Evolutionary conservation across 768 basidiomycete species (phyloP).

Genomic region (Agrocybe chaxingu): DNA sequence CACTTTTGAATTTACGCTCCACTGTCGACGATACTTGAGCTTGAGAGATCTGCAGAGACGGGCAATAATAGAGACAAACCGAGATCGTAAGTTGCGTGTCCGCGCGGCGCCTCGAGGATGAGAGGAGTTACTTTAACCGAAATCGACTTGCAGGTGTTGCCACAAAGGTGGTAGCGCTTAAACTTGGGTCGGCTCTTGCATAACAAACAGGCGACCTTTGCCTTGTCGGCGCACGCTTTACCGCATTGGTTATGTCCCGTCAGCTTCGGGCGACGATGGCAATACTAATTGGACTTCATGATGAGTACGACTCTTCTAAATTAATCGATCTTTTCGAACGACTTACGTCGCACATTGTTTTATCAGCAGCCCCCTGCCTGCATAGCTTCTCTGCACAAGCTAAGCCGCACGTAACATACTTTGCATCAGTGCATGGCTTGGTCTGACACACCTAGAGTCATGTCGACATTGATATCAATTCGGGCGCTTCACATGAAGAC

Average conservation of each 20-base stretch:
- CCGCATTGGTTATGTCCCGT: conserved; percentile 22
- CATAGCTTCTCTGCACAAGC: conserved; percentile 22
- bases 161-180: conserved; percentile 24
- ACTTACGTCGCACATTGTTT: conserved; percentile 22
- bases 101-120: conserved; percentile 20
- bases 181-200: conserved; percentile 24
- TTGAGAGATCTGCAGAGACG: not conserved
- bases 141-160: conserved; percentile 21
- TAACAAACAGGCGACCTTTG: conserved; percentile 23
- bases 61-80: conserved; percentile 8
- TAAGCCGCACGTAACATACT: conserved; percentile 23
- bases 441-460: conserved; percentile 16
- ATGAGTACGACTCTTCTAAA: not conserved
- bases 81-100: conserved; percentile 20
- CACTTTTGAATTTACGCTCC: conserved; percentile 22
- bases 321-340: not conserved
- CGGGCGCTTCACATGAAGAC: no score
- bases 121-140: conserved; percentile 19
- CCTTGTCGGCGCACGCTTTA: conserved; percentile 16
- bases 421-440: conserved; percentile 9
- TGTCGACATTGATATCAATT: not conserved
- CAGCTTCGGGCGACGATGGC: conserved; percentile 22
- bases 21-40: conserved; percentile 10
- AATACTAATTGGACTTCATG: conserved; percentile 16
- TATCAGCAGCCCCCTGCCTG: conserved; percentile 15